A percentile compares a stretch with the other conserved stretches of the same genome.
Conservation (phyloP, 805 yeast genomes). For the Torulaspora indica region DNA sequence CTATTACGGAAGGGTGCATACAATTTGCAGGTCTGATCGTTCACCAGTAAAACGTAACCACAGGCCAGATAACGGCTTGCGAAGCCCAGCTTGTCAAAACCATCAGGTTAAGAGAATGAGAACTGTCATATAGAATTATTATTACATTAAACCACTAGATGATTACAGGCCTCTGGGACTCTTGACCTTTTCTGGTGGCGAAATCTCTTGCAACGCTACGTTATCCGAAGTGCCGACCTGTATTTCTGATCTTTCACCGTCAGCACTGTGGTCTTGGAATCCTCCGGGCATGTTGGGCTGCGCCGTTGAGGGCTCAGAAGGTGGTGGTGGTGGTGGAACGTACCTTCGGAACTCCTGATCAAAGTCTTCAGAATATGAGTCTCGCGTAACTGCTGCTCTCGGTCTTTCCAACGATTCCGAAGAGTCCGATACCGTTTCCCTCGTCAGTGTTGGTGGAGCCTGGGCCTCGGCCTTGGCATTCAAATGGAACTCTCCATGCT, state of each 20-base stretch:
- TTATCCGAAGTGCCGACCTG: background rate
- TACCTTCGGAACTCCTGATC: constrained; percentile 22
- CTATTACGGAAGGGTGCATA: too few relatives aligned
- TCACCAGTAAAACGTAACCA: too few relatives aligned
- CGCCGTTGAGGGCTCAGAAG: background rate
- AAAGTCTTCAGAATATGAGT: constrained; percentile 8
- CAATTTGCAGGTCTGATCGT: too few relatives aligned
- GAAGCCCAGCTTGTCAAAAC: too few relatives aligned
- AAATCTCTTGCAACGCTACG: constrained; percentile 10
- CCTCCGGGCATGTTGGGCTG: background rate
- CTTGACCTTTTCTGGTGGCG: constrained; percentile 14
- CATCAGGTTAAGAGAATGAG: too few relatives aligned
- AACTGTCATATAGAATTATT: background rate
- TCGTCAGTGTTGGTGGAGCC: constrained; percentile 42
- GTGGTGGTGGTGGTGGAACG: background rate
- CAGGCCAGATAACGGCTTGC: too few relatives aligned
- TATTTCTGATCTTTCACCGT: background rate
- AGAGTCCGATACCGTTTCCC: constrained; percentile 42
- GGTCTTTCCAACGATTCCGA: constrained; percentile 38
- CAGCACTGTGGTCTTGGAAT: background rate
- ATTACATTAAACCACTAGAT: background rate
- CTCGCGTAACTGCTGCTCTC: constrained; percentile 16
- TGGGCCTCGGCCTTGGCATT: constrained; percentile 34
- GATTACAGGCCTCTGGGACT: background rate
- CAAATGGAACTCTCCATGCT: constrained; percentile 48